A percentile compares a stretch with the other conserved stretches of the same genome.
Evolutionary conservation across 208 protist species (phyloP).

Genomic region (Phytomonas serpens): DNA sequence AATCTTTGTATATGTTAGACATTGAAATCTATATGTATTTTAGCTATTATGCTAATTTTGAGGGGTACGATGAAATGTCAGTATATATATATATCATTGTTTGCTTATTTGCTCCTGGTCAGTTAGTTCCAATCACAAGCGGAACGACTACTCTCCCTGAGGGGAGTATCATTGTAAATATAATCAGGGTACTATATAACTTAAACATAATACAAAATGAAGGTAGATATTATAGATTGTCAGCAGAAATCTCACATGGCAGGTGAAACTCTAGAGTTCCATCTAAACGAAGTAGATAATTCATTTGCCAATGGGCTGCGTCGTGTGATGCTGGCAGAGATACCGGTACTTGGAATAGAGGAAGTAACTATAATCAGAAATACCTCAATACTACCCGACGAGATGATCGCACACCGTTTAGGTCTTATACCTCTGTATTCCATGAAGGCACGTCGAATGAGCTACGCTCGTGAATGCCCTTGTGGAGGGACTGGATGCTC

Average conservation of each 20-base stretch:
- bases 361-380: constrained; percentile 93
- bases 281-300: constrained; percentile 82
- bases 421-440: constrained; percentile 96
- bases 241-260: constrained; percentile 64
- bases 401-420: constrained; percentile 98
- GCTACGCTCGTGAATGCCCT: constrained; percentile 76
- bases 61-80: neutral
- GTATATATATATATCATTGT: neutral
- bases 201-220: constrained; percentile 25
- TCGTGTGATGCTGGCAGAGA: constrained; percentile 97
- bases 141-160: neutral
- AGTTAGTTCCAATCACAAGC: neutral
- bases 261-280: constrained; percentile 87
- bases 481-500: constrained; percentile 73
- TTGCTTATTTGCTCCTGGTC: neutral
- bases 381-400: constrained; percentile 96
- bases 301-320: constrained; percentile 96
- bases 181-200: neutral
- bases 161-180: neutral
- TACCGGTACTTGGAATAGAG: constrained; percentile 98
- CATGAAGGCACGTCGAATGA: constrained; percentile 74
- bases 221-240: constrained; percentile 76
- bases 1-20: neutral
- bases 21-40: neutral
- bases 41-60: neutral